phyloP scores from a whole-genome alignment of 1,284 basidiomycete species.

The Melampsora larici-populina region DNA sequence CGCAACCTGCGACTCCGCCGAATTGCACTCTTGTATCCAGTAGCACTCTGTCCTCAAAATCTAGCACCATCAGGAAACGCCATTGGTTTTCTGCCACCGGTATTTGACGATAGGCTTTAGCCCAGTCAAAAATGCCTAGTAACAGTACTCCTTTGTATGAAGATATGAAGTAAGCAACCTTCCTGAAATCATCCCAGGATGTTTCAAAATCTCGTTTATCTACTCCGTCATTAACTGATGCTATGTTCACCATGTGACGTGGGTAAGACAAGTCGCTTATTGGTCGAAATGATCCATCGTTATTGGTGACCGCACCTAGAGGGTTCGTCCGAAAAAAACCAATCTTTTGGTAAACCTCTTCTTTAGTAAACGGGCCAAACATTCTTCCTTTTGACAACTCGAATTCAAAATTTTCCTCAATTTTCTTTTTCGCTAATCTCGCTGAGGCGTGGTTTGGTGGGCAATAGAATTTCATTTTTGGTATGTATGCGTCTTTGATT shows the following conservation, averaged over 20 bases:
- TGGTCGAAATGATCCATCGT: background rate
- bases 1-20: background rate
- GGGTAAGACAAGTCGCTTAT: slow-evolving; percentile 10
- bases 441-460: no score
- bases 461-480: no score
- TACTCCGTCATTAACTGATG: background rate
- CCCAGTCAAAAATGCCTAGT: background rate
- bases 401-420: no score
- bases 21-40: background rate
- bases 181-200: slow-evolving; percentile 11
- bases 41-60: background rate
- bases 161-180: background rate
- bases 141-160: background rate
- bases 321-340: no score
- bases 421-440: no score
- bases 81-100: background rate
- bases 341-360: background rate
- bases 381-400: background rate
- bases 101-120: no score
- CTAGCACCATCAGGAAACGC: background rate
- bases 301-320: slow-evolving; percentile 5
- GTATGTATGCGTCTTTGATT: background rate
- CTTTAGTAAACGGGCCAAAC: slow-evolving; percentile 4
- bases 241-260: background rate
- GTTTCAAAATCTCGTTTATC: no score